Evolutionary conservation across 208 protist genomes (phyloP).

Genomic region (Leptomonas pyrrhocoris): DNA sequence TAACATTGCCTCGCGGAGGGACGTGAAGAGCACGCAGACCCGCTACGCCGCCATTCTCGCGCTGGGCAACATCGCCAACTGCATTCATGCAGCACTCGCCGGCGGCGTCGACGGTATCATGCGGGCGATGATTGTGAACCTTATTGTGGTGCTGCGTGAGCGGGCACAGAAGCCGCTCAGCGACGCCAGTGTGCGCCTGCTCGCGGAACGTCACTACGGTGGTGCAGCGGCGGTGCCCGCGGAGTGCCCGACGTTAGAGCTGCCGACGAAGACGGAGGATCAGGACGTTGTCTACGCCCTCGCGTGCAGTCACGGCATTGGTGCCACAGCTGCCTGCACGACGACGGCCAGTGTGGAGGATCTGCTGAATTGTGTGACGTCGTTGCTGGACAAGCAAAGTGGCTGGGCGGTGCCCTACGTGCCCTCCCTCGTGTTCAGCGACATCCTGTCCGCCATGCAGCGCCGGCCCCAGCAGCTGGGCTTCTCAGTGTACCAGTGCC

Average conservation of each 20-base stretch:
- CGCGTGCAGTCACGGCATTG: conserved; percentile 56
- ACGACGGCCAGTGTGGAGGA: conserved; percentile 53
- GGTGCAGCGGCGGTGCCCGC: conserved; percentile 5
- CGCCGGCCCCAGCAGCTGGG: conserved; percentile 60
- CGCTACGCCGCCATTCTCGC: conserved; percentile 68
- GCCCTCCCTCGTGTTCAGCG: conserved; percentile 59
- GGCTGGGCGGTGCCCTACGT: conserved; percentile 52
- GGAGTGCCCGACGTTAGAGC: conserved; percentile 32
- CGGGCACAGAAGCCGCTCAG: conserved; percentile 33
- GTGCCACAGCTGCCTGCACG: conserved; percentile 61
- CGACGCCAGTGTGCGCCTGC: conserved; percentile 20
- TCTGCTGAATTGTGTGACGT: conserved; percentile 48
- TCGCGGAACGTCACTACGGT: conserved; percentile 23
- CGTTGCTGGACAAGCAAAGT: conserved; percentile 49
- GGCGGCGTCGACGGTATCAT: conserved; percentile 40
- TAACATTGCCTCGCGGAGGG: conserved; percentile 24
- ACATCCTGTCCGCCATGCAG: conserved; percentile 62
- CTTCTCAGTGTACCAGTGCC: conserved; percentile 62
- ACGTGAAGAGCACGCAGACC: conserved; percentile 37
- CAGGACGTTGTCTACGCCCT: conserved; percentile 39
- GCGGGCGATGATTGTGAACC: conserved; percentile 57
- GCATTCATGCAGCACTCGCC: conserved; percentile 52
- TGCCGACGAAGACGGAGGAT: conserved; percentile 42
- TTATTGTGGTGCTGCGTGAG: conserved; percentile 47
- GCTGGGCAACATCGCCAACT: conserved; percentile 54